phyloP scores from a whole-genome alignment of 2,329 filamentous ascomycete species.

The Acrodontium crateriforme region DNA sequence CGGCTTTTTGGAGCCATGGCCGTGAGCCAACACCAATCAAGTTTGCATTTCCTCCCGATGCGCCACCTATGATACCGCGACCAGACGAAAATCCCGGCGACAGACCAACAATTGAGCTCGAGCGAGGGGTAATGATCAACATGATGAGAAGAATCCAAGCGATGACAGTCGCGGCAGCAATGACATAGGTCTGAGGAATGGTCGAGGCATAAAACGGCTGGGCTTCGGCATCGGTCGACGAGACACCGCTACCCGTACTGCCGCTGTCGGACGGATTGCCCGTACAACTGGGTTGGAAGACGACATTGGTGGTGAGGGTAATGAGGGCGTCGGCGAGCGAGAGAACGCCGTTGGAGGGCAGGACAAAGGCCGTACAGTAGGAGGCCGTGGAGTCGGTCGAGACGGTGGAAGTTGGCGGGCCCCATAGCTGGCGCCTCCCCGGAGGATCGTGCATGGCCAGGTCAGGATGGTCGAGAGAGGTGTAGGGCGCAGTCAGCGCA shows the following conservation, averaged over 20 bases:
- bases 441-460: too few species aligned
- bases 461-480: too few species aligned
- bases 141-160: conserved; percentile 89
- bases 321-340: conserved; percentile 40
- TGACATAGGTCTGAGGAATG: conserved; percentile 83
- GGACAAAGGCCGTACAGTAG: conserved; percentile 48
- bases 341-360: conserved; percentile 45
- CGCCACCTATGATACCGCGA: conserved; percentile 73
- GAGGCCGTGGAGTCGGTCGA: conserved; percentile 7
- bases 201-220: conserved; percentile 91
- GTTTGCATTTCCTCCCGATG: conserved; percentile 45
- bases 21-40: conserved; percentile 78
- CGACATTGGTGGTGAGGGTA: conserved; percentile 44
- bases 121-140: conserved; percentile 86
- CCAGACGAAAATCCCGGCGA: conserved; percentile 41
- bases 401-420: conserved; percentile 9
- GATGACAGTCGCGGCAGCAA: conserved; percentile 80
- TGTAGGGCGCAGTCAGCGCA: too few species aligned
- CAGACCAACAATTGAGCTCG: conserved; percentile 77
- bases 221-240: conserved; percentile 50
- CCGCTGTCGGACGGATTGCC: conserved; percentile 47
- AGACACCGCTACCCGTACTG: conserved; percentile 28
- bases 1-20: conserved; percentile 74
- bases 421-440: conserved; percentile 21
- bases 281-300: conserved; percentile 47